phyloP scores from a whole-genome alignment of 192 early-diverging fungal species.

The Podila verticillata region DNA sequence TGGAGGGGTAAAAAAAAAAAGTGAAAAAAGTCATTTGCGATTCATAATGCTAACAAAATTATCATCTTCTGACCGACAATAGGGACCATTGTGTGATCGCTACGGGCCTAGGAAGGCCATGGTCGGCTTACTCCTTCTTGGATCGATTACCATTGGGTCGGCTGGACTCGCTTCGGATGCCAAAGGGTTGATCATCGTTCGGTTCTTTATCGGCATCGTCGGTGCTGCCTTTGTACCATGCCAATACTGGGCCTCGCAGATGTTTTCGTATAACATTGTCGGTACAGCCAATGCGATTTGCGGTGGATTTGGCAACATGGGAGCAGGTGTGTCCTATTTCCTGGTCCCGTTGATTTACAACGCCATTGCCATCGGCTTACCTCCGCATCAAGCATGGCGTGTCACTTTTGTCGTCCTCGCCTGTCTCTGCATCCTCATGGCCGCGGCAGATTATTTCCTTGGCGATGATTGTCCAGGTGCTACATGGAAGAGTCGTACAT shows the following conservation, averaged over 20 bases:
- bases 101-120: constrained; percentile 62
- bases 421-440: constrained; percentile 48
- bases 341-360: constrained; percentile 67
- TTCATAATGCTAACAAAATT: constrained; percentile 28
- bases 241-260: constrained; percentile 74
- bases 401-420: constrained; percentile 53
- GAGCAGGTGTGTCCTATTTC: constrained; percentile 69
- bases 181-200: constrained; percentile 53
- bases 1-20: no score
- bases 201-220: constrained; percentile 70
- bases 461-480: constrained; percentile 55
- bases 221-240: constrained; percentile 77
- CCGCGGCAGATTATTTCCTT: constrained; percentile 39
- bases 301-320: constrained; percentile 78
- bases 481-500: constrained; percentile 25
- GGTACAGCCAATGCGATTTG: constrained; percentile 74
- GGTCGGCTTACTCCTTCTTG: constrained; percentile 60
- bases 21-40: background rate
- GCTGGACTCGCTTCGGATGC: constrained; percentile 56
- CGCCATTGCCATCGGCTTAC: constrained; percentile 39
- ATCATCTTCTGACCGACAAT: constrained; percentile 26
- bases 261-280: constrained; percentile 66
- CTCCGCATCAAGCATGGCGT: constrained; percentile 58
- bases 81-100: constrained; percentile 56
- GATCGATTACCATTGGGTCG: constrained; percentile 62